Conservation (phyloP, 257 asterid genomes). For the Rhazya stricta region DNA sequence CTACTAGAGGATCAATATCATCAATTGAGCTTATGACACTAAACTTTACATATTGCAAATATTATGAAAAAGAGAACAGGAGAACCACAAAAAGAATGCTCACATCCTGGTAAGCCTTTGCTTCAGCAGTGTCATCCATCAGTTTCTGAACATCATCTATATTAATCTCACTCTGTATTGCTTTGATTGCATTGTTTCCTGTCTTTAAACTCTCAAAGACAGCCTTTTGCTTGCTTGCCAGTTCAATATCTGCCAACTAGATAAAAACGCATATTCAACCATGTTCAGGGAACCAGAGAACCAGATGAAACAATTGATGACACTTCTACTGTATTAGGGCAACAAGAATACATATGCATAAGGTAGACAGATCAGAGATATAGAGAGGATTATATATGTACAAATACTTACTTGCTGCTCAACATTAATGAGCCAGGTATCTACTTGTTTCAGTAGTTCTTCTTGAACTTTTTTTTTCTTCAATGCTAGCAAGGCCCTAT, state of each 20-base stretch:
- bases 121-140: constrained; percentile 95
- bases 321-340: no score
- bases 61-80: constrained; percentile 9
- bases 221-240: constrained; percentile 93
- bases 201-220: constrained; percentile 93
- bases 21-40: background rate
- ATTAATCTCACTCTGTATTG: constrained; percentile 83
- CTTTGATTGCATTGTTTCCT: constrained; percentile 86
- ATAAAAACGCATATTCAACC: constrained; percentile 7
- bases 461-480: constrained; percentile 81
- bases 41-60: background rate
- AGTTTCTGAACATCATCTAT: constrained; percentile 94
- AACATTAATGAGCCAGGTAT: constrained; percentile 80
- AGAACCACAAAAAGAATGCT: constrained; percentile 23
- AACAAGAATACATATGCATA: background rate
- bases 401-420: constrained; percentile 78
- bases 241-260: constrained; percentile 95
- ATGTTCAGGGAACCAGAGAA: background rate
- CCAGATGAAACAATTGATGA: background rate
- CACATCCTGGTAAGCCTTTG: constrained; percentile 98
- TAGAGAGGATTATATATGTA: background rate
- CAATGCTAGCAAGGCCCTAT: constrained; percentile 74
- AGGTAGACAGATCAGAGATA: background rate
- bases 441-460: constrained; percentile 84
- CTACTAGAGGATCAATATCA: background rate